Conservation (phyloP, 2,329 filamentous ascomycete species). For the Cadophora gregata region DNA sequence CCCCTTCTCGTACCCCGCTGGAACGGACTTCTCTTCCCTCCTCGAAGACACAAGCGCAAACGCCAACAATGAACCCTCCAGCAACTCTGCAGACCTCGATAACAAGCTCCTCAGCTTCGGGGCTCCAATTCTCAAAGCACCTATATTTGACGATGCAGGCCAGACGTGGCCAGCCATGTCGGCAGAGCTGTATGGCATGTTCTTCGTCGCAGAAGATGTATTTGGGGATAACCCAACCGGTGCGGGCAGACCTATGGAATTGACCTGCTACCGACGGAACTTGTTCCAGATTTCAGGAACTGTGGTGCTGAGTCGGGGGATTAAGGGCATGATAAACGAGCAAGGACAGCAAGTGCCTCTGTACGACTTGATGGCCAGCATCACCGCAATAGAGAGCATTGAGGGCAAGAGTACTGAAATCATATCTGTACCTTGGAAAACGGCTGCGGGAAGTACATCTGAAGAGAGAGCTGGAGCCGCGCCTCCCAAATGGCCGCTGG, state of each 20-base stretch:
- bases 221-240: slow-evolving; percentile 57
- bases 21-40: slow-evolving; percentile 48
- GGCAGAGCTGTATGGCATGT: slow-evolving; percentile 86
- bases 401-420: slow-evolving; percentile 93
- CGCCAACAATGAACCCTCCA: slow-evolving; percentile 28
- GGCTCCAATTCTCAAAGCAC: slow-evolving; percentile 62
- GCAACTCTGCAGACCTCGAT: slow-evolving; percentile 55
- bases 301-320: slow-evolving; percentile 76
- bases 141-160: slow-evolving; percentile 69
- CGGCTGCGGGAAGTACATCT: slow-evolving; percentile 34
- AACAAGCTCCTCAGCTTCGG: slow-evolving; percentile 80
- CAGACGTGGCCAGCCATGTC: slow-evolving; percentile 70
- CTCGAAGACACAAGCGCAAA: slow-evolving; percentile 42
- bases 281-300: slow-evolving; percentile 94
- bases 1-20: slow-evolving; percentile 62
- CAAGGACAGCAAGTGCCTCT: slow-evolving; percentile 80
- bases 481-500: slow-evolving; percentile 61
- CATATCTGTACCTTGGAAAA: slow-evolving; percentile 97
- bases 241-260: slow-evolving; percentile 71
- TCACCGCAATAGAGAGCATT: slow-evolving; percentile 88
- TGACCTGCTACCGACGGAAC: slow-evolving; percentile 95
- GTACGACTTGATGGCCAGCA: slow-evolving; percentile 78
- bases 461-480: slow-evolving; percentile 52
- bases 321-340: slow-evolving; percentile 74
- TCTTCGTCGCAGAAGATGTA: slow-evolving; percentile 84